These are phyloP conservation scores for Lotus japonicus DNA, from an alignment of 306 rosid genomes.

Conservation along the genomic window DNA sequence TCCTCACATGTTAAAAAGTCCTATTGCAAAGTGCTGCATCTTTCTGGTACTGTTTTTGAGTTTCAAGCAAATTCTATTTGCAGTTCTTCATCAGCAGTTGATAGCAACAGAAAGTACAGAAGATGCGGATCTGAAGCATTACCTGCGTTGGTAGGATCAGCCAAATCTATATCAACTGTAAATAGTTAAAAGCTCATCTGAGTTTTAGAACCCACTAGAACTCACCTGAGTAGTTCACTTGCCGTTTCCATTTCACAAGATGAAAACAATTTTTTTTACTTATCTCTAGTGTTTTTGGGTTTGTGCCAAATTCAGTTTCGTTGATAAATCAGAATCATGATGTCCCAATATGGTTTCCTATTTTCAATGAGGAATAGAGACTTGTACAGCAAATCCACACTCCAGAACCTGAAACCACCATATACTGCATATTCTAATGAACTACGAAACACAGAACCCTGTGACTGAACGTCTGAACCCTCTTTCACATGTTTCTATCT, in stretches of 20 bases:
- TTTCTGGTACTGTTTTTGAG: no score
- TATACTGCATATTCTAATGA: background rate
- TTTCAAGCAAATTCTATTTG: background rate
- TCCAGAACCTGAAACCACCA: no score
- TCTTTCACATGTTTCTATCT: background rate
- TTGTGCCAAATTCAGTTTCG: background rate
- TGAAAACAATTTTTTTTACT: no score
- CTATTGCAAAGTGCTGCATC: no score
- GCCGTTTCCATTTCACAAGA: no score
- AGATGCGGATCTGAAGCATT: background rate
- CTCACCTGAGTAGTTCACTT: no score
- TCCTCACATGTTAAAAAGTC: no score
- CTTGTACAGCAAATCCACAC: no score
- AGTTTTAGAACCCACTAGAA: background rate
- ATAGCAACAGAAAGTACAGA: background rate
- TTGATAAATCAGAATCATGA: background rate
- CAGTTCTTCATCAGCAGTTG: background rate
- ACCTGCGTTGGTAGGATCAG: background rate
- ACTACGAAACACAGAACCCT: background rate
- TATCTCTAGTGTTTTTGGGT: background rate
- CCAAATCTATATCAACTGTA: background rate
- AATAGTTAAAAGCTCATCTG: background rate
- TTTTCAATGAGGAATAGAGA: no score
- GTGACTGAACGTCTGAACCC: background rate
- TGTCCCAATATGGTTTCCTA: background rate